These are phyloP conservation scores for Erysiphe pisi DNA, from an alignment of 2,329 filamentous ascomycete genomes.

Conservation along the genomic window DNA sequence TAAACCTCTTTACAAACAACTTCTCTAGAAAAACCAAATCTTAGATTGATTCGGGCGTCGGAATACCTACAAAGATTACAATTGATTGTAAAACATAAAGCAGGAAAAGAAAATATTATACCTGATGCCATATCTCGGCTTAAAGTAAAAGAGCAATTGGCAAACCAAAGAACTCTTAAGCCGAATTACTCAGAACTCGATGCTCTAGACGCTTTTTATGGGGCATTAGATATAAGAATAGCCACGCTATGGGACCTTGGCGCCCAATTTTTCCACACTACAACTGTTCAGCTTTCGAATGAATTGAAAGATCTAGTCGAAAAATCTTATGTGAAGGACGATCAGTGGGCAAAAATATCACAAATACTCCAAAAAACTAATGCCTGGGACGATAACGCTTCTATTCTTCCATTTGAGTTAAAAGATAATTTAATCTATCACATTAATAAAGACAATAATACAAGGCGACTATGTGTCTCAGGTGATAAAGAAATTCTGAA, in stretches of 20 bases:
- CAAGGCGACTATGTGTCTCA: not conserved
- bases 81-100: not conserved
- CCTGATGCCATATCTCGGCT: not conserved
- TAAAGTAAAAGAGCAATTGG: not conserved
- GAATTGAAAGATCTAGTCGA: no score
- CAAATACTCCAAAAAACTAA: no score
- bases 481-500: not conserved
- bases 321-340: no score
- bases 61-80: not conserved
- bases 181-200: not conserved
- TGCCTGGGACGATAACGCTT: not conserved
- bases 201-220: not conserved
- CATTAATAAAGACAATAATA: not conserved
- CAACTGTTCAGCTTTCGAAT: no score
- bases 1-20: no score
- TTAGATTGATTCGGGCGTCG: not conserved
- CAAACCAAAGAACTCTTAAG: not conserved
- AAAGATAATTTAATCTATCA: not conserved
- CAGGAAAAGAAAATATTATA: not conserved
- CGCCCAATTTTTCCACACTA: no score
- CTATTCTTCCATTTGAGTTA: not conserved
- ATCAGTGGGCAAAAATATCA: no score
- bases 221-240: not conserved
- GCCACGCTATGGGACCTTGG: no score
- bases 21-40: no score